phyloP scores from a whole-genome alignment of 148 eudicot species.

The Vaccinium darrowii region DNA sequence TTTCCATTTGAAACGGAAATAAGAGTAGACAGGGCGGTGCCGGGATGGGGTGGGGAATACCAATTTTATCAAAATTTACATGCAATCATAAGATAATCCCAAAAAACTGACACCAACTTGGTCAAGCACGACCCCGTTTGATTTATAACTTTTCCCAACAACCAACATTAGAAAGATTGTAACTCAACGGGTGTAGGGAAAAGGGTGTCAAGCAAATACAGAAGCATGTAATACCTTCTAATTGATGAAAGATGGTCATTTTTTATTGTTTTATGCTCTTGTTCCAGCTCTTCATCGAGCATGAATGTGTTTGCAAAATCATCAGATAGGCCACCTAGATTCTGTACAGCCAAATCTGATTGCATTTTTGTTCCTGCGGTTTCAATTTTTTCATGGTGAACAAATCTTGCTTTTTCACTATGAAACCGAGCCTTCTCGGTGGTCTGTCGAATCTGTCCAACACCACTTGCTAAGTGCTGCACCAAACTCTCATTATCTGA shows the following conservation, averaged over 20 bases:
- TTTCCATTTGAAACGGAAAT: background rate
- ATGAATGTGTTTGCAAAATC: slow-evolving; percentile 72
- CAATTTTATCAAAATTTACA: background rate
- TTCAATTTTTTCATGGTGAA: slow-evolving; percentile 24
- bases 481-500: slow-evolving; percentile 23
- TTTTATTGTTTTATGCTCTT: slow-evolving; percentile 44
- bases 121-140: background rate
- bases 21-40: background rate
- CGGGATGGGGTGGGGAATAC: background rate
- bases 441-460: slow-evolving; percentile 15
- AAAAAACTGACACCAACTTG: background rate
- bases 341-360: slow-evolving; percentile 31
- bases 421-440: slow-evolving; percentile 21
- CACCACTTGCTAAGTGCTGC: slow-evolving; percentile 20
- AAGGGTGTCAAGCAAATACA: background rate
- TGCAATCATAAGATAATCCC: background rate
- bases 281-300: slow-evolving; percentile 95
- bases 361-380: slow-evolving; percentile 20
- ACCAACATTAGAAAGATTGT: background rate
- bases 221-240: slow-evolving; percentile 49
- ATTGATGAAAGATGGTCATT: slow-evolving; percentile 35
- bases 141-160: background rate
- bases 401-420: slow-evolving; percentile 24
- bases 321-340: slow-evolving; percentile 45
- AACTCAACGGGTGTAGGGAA: background rate